These are phyloP conservation scores for Sphaerulina populicola DNA, from an alignment of 2,329 filamentous ascomycete genomes.

Conservation along the genomic window DNA sequence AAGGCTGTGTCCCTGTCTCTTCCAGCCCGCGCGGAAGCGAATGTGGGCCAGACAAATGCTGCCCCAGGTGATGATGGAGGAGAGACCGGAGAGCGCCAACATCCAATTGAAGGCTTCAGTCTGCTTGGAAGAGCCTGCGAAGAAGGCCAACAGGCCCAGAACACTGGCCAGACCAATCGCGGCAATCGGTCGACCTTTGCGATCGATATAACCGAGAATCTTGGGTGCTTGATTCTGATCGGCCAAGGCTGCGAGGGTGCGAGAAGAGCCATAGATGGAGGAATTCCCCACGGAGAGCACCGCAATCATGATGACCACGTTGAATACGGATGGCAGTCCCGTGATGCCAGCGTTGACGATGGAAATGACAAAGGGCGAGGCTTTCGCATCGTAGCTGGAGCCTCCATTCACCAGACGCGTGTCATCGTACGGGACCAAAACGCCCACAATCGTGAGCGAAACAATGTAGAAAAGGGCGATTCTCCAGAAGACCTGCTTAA, in stretches of 20 bases:
- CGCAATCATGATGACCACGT: constrained; percentile 56
- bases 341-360: constrained; percentile 54
- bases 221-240: constrained; percentile 53
- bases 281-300: constrained; percentile 54
- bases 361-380: constrained; percentile 59
- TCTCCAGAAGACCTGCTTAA: constrained; percentile 33
- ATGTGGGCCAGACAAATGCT: constrained; percentile 88
- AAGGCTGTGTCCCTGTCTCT: constrained; percentile 53
- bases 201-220: constrained; percentile 55
- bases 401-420: constrained; percentile 31
- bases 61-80: constrained; percentile 69
- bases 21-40: constrained; percentile 77
- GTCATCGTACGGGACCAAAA: constrained; percentile 30
- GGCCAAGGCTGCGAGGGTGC: constrained; percentile 80
- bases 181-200: constrained; percentile 70
- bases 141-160: constrained; percentile 68
- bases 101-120: constrained; percentile 69
- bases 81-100: constrained; percentile 62
- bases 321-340: constrained; percentile 57
- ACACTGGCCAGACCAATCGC: constrained; percentile 60
- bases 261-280: constrained; percentile 54
- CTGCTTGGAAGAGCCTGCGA: constrained; percentile 57
- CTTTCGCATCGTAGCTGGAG: constrained; percentile 33
- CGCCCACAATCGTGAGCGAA: constrained; percentile 29
- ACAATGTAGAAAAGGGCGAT: constrained; percentile 33